Base-by-base conservation (phyloP, 345 rosid species). In the Hirschfeldia incana region DNA sequence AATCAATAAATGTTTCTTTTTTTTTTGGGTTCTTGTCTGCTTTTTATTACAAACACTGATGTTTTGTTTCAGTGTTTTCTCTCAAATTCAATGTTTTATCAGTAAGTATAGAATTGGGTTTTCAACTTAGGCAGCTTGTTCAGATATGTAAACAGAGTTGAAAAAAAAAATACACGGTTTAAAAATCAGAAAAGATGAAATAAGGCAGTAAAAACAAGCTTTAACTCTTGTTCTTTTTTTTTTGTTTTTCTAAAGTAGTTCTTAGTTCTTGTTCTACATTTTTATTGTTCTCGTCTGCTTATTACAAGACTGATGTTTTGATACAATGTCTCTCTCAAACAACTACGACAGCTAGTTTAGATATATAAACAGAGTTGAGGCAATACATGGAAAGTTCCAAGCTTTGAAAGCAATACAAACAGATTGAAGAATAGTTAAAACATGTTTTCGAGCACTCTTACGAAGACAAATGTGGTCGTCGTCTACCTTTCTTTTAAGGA, bases 401-500 rank as follows among this genome's bases (percentile, higher is more conserved):
- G 21, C 61, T 65, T 61, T 57, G 65, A 65, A 10, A 49, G 28
- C 70, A 51, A 73, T 79, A 79, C 65, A 67, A 67, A 60, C 73
- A 66, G 42, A 46, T 46, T 46, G 21, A 26, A 65, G 61, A 57
- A 39, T 73, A 67, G 8, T 34, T 6, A 36, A 73, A 62, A 6
- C 51, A 32, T 67, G 42, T 32, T 53, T 51, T 62, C 4, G 12
- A 64, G 51, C 80, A 36, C 8, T 13, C 33, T 70, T 77, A 70
- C 81, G 55, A 28, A 29, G 36, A 34, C 6, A 8, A n/a, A 49
- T 3, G 27, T 29, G 73, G 63, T 26, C 1, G 75, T 21, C 32
- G 3, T 69, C 90, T 86, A 92, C 78, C 90, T 86, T 84, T 92
- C 97, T 84, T 92, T 92, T 78, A 84, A 59, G 65, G 93, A 87